Evolutionary conservation across 2,329 filamentous ascomycete genomes (phyloP).

Genomic region (Scedosporium apiospermum): DNA sequence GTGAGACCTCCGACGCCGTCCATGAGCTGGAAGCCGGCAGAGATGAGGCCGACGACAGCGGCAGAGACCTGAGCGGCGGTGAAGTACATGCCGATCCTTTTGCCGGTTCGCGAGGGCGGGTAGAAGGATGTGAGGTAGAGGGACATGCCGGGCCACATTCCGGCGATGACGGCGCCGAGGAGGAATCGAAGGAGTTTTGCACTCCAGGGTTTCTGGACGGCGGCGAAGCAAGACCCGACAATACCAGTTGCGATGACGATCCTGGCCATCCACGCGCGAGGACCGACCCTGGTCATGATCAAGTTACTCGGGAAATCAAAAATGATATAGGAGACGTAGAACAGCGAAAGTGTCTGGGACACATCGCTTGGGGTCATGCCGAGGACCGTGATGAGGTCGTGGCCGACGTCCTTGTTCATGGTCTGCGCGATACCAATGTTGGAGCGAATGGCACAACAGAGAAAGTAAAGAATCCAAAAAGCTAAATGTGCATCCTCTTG

Average conservation of each 20-base stretch:
- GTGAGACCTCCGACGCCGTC: slow-evolving; percentile 67
- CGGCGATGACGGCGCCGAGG: slow-evolving; percentile 78
- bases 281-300: slow-evolving; percentile 76
- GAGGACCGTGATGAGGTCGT: slow-evolving; percentile 67
- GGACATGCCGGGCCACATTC: slow-evolving; percentile 93
- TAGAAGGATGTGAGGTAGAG: slow-evolving; percentile 91
- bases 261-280: slow-evolving; percentile 83
- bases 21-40: slow-evolving; percentile 87
- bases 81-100: slow-evolving; percentile 83
- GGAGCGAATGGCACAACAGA: slow-evolving; percentile 84
- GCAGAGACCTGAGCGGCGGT: slow-evolving; percentile 84
- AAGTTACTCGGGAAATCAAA: slow-evolving; percentile 86
- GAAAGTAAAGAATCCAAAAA: slow-evolving; percentile 85
- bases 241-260: slow-evolving; percentile 83
- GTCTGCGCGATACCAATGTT: slow-evolving; percentile 93
- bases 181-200: slow-evolving; percentile 79
- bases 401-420: slow-evolving; percentile 65
- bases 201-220: slow-evolving; percentile 74
- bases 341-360: slow-evolving; percentile 75
- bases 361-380: slow-evolving; percentile 64
- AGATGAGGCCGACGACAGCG: slow-evolving; percentile 80
- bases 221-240: slow-evolving; percentile 75
- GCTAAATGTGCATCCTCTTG: slow-evolving; percentile 31
- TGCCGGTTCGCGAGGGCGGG: slow-evolving; percentile 74
- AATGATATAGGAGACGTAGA: slow-evolving; percentile 86